phyloP scores from a whole-genome alignment of 441 rosid genomes.

The Omphalea diandra region DNA sequence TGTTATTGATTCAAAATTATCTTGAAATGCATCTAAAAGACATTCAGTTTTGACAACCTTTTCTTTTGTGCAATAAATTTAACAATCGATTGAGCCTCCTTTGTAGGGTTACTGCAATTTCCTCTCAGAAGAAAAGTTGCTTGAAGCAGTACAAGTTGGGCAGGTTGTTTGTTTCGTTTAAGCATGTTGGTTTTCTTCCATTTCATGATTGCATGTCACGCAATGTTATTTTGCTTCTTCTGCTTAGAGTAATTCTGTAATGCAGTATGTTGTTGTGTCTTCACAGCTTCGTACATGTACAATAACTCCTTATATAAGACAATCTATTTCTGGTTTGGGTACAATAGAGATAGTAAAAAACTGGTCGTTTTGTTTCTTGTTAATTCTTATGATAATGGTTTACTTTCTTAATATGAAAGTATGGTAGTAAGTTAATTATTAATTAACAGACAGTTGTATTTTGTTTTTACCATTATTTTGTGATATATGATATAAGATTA shows the following conservation, averaged over 20 bases:
- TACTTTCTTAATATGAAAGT: not conserved
- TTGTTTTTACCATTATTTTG: not conserved
- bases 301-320: not conserved
- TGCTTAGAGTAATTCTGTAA: not conserved
- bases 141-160: constrained; percentile 91
- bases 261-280: constrained; percentile 17
- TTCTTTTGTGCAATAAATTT: not conserved
- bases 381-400: constrained; percentile 2
- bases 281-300: no score
- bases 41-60: not conserved
- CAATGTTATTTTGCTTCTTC: not conserved
- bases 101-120: constrained; percentile 92
- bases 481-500: not conserved
- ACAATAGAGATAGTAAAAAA: not conserved
- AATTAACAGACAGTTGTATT: not conserved
- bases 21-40: not conserved
- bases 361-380: not conserved
- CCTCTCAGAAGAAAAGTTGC: constrained; percentile 88
- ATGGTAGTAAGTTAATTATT: not conserved
- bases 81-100: not conserved
- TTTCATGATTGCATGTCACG: constrained; percentile 20
- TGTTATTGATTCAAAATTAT: not conserved
- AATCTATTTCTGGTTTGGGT: not conserved
- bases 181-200: constrained; percentile 25
- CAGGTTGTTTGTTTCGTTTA: constrained; percentile 58